Base-by-base conservation (phyloP, 2,329 filamentous ascomycete genomes). In the Calonectria honghensis region DNA sequence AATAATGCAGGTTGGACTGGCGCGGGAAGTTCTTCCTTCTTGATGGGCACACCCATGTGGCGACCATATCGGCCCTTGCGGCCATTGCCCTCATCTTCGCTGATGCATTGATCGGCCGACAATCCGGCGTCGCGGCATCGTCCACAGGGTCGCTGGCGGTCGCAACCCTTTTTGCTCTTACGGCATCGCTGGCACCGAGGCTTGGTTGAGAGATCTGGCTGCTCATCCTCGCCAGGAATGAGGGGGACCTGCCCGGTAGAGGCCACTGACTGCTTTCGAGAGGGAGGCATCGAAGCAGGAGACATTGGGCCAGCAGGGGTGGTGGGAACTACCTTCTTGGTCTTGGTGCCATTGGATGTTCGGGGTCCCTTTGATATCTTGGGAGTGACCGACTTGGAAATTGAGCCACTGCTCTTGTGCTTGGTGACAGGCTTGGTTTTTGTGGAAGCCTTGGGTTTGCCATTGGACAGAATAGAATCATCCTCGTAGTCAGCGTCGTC, bases 81-180 rank as follows among this genome's bases (percentile, higher is more conserved):
- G 77, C 96, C 97, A 84, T 98, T 98, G 77, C 96, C 96, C 86
- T 99, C 97, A 81, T 99, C 97, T 85, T 99, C 97, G 85, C 96
- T 98, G 85, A 99, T 92, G 85, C 97, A 99, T 77, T 96, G 95
- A 79, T 98, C 97, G 74, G 95, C 93, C 72, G 94, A 94, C 80
- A 99, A 95, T 27, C 97, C 97, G 54, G 97, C 97, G 86, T 99
- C 97, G 84, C 96, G 95, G 91, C 97, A 99, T 77, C 97, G 93
- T 71, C 96, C 95, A 83, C 97, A 99, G 35, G 97, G 97, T 50
- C 97, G 93, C 86, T 98, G 97, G 73, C 97, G 94, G 87, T 99
- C 97, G 84, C 97, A 99, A 16, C 97, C 97, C 87, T 99, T 99
- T 90, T 99, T 99, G 88, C 96, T 98, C 91, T 99, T 99, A 82